Base-by-base conservation (phyloP, 495 filamentous ascomycete genomes). In the Tuber umbilicatum region DNA sequence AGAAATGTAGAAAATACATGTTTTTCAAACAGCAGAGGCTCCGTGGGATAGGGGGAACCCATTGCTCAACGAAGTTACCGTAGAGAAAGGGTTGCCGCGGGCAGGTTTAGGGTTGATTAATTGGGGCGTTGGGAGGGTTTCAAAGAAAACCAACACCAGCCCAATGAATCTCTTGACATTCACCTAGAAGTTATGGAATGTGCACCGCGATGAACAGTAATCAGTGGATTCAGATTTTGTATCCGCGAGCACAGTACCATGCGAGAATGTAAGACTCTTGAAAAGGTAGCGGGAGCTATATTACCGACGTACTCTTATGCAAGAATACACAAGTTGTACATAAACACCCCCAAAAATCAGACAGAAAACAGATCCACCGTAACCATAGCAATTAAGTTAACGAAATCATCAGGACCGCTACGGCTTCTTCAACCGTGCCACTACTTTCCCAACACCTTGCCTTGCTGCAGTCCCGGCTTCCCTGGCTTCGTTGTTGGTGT, bases 401-500 rank as follows among this genome's bases (percentile, higher is more conserved):
- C n/a, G 27, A 23, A n/a, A n/a, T n/a, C n/a, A 27, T 2, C n/a
- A 27, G 50, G 12, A 74, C 40, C 38, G 35, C 21, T 47, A 74
- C 71, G 78, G 69, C 69, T 81, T 80, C 82, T 86, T 89, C 81
- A 91, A 82, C 67, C 70, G 72, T 35, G 45, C 70, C 83, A 90
- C 86, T 70, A 97, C 90, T 85, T 97, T 97, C 41, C 94, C 97
- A 79, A 97, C 92, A 35, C 94, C 95, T 84, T 97, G 94, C 70
- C 96, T 87, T 74, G 98, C 92, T 6, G 88, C 91, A 6, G 89
- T 88, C 2, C 94, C 95, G 4, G 95, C 92, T 85, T 93, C 94
- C 85, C 98, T 96, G 67, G 93, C 90, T 83, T 99, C 95, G 85
- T 97, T 97, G 86, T 91, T 94, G 43, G 91, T 91, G 78, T 98